These are phyloP conservation scores for Eudorina sp. DNA, from an alignment of 139 green algal genomes.

Conservation along the genomic window DNA sequence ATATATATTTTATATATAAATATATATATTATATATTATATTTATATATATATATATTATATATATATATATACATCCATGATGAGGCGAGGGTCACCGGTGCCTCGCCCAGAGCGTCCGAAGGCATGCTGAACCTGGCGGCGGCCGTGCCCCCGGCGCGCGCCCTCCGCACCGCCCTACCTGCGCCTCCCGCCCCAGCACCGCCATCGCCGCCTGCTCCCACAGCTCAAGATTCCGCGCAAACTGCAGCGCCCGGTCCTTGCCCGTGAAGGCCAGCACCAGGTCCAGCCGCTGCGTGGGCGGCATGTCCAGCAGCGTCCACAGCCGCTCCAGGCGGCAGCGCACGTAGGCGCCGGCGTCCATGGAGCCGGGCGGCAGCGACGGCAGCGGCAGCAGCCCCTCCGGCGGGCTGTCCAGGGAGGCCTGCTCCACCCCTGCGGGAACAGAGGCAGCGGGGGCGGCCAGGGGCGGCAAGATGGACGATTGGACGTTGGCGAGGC, in stretches of 20 bases:
- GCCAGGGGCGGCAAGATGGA: too few species aligned
- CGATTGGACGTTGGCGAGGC: too few species aligned
- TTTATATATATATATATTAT: too few species aligned
- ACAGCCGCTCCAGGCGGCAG: slow-evolving; percentile 38
- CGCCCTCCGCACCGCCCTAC: background rate
- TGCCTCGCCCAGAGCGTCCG: too few species aligned
- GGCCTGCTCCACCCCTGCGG: background rate
- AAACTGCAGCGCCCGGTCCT: background rate
- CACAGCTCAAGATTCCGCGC: slow-evolving; percentile 17
- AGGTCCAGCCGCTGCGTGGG: slow-evolving; percentile 33
- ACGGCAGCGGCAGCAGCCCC: slow-evolving; percentile 16
- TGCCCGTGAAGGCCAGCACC: slow-evolving; percentile 28
- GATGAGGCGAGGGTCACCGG: too few species aligned
- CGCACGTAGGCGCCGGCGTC: slow-evolving; percentile 41
- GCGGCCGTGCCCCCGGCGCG: too few species aligned
- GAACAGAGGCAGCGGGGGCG: background rate
- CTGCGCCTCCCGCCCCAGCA: slow-evolving; percentile 40
- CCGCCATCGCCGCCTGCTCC: slow-evolving; percentile 39
- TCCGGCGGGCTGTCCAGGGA: background rate
- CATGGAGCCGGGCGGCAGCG: slow-evolving; percentile 2
- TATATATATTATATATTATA: too few species aligned
- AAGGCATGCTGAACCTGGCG: too few species aligned
- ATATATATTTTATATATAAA: too few species aligned
- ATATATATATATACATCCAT: too few species aligned
- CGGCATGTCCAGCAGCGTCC: slow-evolving; percentile 19